Percentiles rank a stretch among this genome's conserved stretches.
These are phyloP conservation scores for Rosa persica DNA, from an alignment of 306 rosid species.

Conservation along the genomic window DNA sequence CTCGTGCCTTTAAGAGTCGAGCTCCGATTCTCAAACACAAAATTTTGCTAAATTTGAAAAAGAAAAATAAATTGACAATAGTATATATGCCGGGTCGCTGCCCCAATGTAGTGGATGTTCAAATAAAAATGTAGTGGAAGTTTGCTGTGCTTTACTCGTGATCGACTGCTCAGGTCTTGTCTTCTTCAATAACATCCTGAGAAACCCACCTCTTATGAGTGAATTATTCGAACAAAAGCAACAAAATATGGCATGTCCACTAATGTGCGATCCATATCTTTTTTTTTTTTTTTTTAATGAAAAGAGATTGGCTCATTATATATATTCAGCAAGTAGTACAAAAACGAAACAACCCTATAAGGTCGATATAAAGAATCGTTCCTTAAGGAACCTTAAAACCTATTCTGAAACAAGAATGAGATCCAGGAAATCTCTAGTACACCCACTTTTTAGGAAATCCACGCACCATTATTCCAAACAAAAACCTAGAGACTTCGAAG, in stretches of 20 bases:
- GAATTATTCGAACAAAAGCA: not conserved
- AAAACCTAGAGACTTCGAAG: no score
- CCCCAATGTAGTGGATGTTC: not conserved
- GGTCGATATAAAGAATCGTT: no score
- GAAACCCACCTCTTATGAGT: not conserved
- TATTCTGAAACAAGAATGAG: no score
- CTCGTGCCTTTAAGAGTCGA: not conserved
- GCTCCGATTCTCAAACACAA: not conserved
- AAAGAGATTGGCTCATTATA: no score
- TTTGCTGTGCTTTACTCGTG: not conserved
- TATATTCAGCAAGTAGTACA: no score
- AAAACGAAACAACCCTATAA: no score
- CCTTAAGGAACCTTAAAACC: no score
- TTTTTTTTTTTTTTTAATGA: no score
- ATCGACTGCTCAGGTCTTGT: constrained; percentile 1
- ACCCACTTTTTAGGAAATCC: no score
- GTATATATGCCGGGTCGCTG: not conserved
- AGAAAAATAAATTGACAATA: not conserved
- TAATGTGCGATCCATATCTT: not conserved
- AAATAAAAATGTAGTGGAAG: not conserved
- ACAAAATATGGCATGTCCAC: not conserved
- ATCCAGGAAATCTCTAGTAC: no score
- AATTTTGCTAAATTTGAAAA: not conserved
- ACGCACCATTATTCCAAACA: no score
- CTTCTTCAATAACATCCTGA: not conserved